Evolutionary conservation across 768 basidiomycete species (phyloP), one percentile per base, ranked within the genome.

Genomic region (Termitomyces sp.): DNA sequence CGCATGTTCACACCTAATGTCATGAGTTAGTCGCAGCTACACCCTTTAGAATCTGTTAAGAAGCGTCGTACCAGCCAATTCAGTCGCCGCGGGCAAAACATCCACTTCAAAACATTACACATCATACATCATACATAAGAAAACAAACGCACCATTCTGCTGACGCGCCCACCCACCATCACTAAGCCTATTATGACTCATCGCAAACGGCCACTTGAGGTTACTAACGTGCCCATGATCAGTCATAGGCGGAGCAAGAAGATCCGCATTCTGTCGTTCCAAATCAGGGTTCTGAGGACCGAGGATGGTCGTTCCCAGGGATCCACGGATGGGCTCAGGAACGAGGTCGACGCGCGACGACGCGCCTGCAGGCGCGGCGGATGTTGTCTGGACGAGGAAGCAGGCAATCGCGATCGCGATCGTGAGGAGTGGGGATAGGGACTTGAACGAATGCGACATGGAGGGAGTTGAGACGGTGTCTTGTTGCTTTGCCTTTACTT

Each of bases 111-210:
- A 36, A n/a, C 1, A 3, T 0, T 4, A 11, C 9, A 2, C 39
- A 15, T 16, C 0, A 36, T 6, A 16, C 16, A 6, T 5, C 9
- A 33, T 11, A 33, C 33, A 11, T 33, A 33, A 11, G 9, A 7
- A 33, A 7, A 18, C 8, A 7, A 18, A 3, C 18, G 8, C 4
- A 63, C 86, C 60, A 61, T 84, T 88, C 67, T 86, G 80, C 65
- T 85, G 77, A 48, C 85, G 76, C 31, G 86, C 81, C 85, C 86
- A 88, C 2, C 87, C 87, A n/a, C 85, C 87, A 4, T 76, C 74
- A 54, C 80, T 78, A 7, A 88, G 63, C 36, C 83, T 81, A 64
- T 77, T 86, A 64, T 84, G 84, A 60, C 85, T 86, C 22, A 85
- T 67, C 50, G 79, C 73, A 65, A 86, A 84, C 0, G 85, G 80